Base-by-base conservation (phyloP, 2,329 filamentous ascomycete genomes). In the Teratosphaeria destructans region DNA sequence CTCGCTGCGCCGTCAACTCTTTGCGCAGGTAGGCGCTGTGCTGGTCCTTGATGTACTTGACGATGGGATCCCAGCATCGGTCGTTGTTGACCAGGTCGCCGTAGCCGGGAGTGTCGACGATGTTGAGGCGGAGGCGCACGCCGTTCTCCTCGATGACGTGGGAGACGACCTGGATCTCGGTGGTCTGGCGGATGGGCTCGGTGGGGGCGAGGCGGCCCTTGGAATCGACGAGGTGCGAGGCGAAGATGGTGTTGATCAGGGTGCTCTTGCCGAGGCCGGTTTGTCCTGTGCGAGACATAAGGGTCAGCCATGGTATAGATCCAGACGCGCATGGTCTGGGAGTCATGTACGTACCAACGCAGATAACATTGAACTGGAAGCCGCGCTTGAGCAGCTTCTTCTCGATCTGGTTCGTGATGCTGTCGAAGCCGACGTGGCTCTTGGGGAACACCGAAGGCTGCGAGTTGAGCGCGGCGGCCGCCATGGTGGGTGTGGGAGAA, bases 21-120 rank as follows among this genome's bases (percentile, higher is more conserved):
- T 99, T 99, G 78, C 94, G 90, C 70, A 99, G 86, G 81, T 97
- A 99, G 71, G 94, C 93, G 57, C 91, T 96, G 83, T 99, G 94
- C 82, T 99, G 94, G 79, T 99, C 94, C 84, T 99, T 99, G 84
- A 99, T 99, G 80, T 99, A 99, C 83, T 99, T 99, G 83, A 99
- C 93, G 76, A 99, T 99, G 65, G 94, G 94, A 75, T 99, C 94
- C 94, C 94, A 99, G 86, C 94, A 99, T 83, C 94, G 89, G 81
- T 99, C 94, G 78, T 99, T 99, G 85, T 99, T 99, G 78, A 99
- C 94, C 74, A 96, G 85, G 73, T 99, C 94, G 73, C 94, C 94
- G 73, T 99, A 99, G 66, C 94, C 94, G 65, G 94, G 94, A 65
- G 94, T 99, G 76, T 99, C 94, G 72, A 99, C 94, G 73, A 99